These are phyloP conservation scores for Microcyclosporella mali DNA, from an alignment of 2,329 filamentous ascomycete species.

Conservation along the genomic window DNA sequence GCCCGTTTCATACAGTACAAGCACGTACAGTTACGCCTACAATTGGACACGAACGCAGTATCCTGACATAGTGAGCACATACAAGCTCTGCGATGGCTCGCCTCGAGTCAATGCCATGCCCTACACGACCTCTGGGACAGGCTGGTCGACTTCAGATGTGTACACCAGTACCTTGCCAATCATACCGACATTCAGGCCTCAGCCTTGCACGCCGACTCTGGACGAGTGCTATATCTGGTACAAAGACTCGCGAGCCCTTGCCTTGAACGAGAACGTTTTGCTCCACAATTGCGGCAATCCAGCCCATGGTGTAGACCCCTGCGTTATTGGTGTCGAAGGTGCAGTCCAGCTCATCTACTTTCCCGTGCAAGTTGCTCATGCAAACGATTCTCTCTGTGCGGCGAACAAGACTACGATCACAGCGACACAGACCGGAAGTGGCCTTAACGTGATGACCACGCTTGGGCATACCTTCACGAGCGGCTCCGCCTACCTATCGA, in stretches of 20 bases:
- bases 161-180: neutral
- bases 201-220: slow-evolving; percentile 11
- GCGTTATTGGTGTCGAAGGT: slow-evolving; percentile 9
- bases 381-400: slow-evolving; percentile 2
- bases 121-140: slow-evolving; percentile 3
- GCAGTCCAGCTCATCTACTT: slow-evolving; percentile 23
- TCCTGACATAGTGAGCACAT: slow-evolving; percentile 12
- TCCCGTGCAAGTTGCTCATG: slow-evolving; percentile 11
- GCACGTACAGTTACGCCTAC: neutral
- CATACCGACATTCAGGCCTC: slow-evolving; percentile 8
- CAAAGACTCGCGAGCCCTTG: slow-evolving; percentile 6
- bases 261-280: slow-evolving; percentile 5
- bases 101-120: slow-evolving; percentile 17
- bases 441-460: slow-evolving; percentile 6
- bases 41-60: slow-evolving; percentile 10
- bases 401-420: slow-evolving; percentile 2
- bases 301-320: neutral
- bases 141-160: slow-evolving; percentile 1
- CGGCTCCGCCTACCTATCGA: slow-evolving; percentile 19
- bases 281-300: slow-evolving; percentile 14
- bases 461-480: slow-evolving; percentile 20
- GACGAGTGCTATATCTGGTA: slow-evolving; percentile 16
- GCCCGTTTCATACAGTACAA: slow-evolving; percentile 1
- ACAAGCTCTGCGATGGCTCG: slow-evolving; percentile 23
- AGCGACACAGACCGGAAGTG: neutral